Evolutionary conservation across 2,329 filamentous ascomycete genomes (phyloP).

Genomic region (Neofusicoccum sp.): DNA sequence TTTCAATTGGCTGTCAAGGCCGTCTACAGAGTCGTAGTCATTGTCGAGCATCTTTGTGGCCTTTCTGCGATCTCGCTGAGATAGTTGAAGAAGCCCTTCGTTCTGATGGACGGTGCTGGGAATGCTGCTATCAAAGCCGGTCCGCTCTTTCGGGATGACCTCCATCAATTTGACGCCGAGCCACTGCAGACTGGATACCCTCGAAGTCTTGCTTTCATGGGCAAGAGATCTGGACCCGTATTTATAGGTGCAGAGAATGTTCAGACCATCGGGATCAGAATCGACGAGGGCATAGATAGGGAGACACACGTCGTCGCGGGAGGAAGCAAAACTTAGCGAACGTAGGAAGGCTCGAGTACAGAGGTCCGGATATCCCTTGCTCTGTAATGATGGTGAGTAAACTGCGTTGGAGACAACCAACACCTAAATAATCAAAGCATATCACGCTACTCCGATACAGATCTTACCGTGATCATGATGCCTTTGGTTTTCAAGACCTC

Average conservation of each 20-base stretch:
- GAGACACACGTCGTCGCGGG: slow-evolving; percentile 25
- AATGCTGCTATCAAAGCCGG: not conserved
- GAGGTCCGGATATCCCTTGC: slow-evolving; percentile 79
- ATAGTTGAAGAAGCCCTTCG: slow-evolving; percentile 52
- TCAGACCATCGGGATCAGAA: slow-evolving; percentile 73
- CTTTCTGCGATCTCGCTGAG: slow-evolving; percentile 56
- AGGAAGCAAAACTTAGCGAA: slow-evolving; percentile 35
- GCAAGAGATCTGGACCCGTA: slow-evolving; percentile 62
- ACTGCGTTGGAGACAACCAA: too few relatives aligned
- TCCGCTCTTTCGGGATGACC: slow-evolving; percentile 20
- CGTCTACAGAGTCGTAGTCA: slow-evolving; percentile 34
- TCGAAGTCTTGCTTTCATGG: slow-evolving; percentile 56
- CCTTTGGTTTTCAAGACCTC: slow-evolving; percentile 52
- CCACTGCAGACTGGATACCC: slow-evolving; percentile 58
- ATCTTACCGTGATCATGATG: slow-evolving; percentile 64
- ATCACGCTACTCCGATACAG: not conserved
- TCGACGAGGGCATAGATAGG: slow-evolving; percentile 67
- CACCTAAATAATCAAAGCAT: too few relatives aligned
- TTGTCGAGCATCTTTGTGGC: slow-evolving; percentile 52
- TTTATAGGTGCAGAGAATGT: slow-evolving; percentile 72
- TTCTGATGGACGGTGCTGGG: slow-evolving; percentile 26
- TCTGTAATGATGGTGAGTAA: slow-evolving; percentile 47
- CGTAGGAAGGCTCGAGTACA: slow-evolving; percentile 65
- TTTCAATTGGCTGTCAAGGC: slow-evolving; percentile 42
- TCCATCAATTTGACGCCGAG: slow-evolving; percentile 55